Evolutionary conservation across 495 filamentous ascomycete species (phyloP).

Genomic region (Filosporella fistucella): DNA sequence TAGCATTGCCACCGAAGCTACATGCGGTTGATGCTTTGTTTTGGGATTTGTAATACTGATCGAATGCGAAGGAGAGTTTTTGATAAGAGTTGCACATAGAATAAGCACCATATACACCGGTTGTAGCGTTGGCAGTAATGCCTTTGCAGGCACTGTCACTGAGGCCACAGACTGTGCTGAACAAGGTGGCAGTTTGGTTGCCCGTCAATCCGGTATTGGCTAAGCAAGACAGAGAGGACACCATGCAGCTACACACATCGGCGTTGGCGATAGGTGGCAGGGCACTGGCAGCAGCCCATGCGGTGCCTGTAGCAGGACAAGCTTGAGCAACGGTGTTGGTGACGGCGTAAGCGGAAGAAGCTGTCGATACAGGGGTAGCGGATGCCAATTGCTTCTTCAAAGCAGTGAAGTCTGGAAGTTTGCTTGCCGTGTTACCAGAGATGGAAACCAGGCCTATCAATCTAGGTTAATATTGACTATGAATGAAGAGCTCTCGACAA

Average conservation of each 20-base stretch:
- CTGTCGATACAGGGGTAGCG: conserved; percentile 60
- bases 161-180: conserved; percentile 67
- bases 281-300: conserved; percentile 65
- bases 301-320: conserved; percentile 61
- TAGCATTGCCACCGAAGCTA: conserved; percentile 67
- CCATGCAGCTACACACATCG: conserved; percentile 79
- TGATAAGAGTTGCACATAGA: conserved; percentile 78
- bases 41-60: conserved; percentile 73
- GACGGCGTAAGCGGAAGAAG: conserved; percentile 65
- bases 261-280: conserved; percentile 80
- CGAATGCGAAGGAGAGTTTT: conserved; percentile 76
- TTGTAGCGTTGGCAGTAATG: conserved; percentile 63
- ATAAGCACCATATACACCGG: conserved; percentile 81
- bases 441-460: conserved; percentile 66
- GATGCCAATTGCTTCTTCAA: conserved; percentile 67
- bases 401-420: conserved; percentile 67
- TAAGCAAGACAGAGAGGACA: conserved; percentile 63
- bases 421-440: conserved; percentile 49
- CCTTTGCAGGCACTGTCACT: conserved; percentile 55
- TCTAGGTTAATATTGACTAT: not conserved
- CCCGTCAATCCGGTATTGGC: conserved; percentile 38
- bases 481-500: not conserved
- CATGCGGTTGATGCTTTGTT: conserved; percentile 55
- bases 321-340: conserved; percentile 66
- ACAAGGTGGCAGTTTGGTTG: conserved; percentile 58